Conservation (phyloP, 2,329 filamentous ascomycete genomes). For the Scortechinia acanthostroma region DNA sequence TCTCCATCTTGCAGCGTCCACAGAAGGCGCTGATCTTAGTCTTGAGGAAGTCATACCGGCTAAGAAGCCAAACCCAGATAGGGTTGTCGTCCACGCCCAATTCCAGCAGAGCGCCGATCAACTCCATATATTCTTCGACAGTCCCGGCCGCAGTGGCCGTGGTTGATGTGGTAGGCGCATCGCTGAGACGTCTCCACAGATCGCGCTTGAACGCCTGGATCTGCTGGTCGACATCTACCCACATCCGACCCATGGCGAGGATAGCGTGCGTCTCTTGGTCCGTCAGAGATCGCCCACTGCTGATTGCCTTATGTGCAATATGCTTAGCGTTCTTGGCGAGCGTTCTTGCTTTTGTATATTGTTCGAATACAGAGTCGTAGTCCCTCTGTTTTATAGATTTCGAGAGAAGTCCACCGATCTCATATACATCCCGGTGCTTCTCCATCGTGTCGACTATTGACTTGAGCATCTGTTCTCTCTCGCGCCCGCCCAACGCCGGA, state of each 20-base stretch:
- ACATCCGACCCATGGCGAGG: slow-evolving; percentile 59
- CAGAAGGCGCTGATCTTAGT: slow-evolving; percentile 55
- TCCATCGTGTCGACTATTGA: slow-evolving; percentile 53
- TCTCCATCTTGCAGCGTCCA: slow-evolving; percentile 61
- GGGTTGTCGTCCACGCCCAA: slow-evolving; percentile 70
- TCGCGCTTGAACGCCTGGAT: slow-evolving; percentile 62
- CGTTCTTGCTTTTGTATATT: slow-evolving; percentile 55
- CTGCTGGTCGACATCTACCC: slow-evolving; percentile 64
- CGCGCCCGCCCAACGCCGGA: slow-evolving; percentile 61
- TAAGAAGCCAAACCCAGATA: slow-evolving; percentile 67
- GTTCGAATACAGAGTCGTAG: slow-evolving; percentile 58
- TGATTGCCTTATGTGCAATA: slow-evolving; percentile 36
- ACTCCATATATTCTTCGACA: slow-evolving; percentile 54
- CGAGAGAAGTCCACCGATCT: slow-evolving; percentile 49
- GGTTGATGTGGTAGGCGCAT: slow-evolving; percentile 35
- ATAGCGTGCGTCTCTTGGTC: slow-evolving; percentile 60
- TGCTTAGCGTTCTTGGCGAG: slow-evolving; percentile 53
- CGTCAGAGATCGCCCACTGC: slow-evolving; percentile 45
- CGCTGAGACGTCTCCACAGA: slow-evolving; percentile 53
- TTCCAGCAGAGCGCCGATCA: slow-evolving; percentile 63
- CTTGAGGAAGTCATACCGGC: slow-evolving; percentile 61
- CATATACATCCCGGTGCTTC: slow-evolving; percentile 56
- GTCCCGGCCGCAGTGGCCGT: slow-evolving; percentile 21
- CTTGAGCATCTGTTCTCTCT: slow-evolving; percentile 62
- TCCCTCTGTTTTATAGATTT: slow-evolving; percentile 63